Base-by-base conservation (phyloP, 2,329 filamentous ascomycete genomes). In the Lasiodiplodia theobromae region DNA sequence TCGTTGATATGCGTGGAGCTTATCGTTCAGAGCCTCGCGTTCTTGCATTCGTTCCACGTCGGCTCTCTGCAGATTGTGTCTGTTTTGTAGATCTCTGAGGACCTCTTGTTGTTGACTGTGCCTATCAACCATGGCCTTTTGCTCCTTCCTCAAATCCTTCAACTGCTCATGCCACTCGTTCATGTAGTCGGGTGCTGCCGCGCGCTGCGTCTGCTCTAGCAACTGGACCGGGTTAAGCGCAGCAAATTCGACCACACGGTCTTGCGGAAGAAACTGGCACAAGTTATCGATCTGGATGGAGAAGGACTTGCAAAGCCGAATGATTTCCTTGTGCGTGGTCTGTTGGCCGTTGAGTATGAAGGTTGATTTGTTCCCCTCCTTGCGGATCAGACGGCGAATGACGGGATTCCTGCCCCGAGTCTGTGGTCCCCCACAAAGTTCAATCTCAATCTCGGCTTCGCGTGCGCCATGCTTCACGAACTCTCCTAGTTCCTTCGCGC, bases 201-300 rank as follows among this genome's bases (percentile, higher is more conserved):
- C 96, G 75, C 94, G 89, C 71, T 97, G 89, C 0, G 96, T 99
- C 74, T 96, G 92, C 69, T 89, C 86, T 0, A 99, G 85, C 23
- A 97, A 86, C 54, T 96, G 91, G 14, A 97, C 84, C 0, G 95
- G 91, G 10, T 89, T 92, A 72, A 97, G 87, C 5, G 88, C 91
- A 5, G 96, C 93, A 77, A 99, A 99, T 76, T 97, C 94, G 28
- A 94, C 93, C 1, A 99, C 96, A 73, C 94, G 92, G 77, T 99
- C 96, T 79, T 99, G 96, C 0, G 96, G 96, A 54, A 99, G 83
- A 74, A 99, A 99, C 77, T 99, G 96, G 78, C 96, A 99, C 2
- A 99, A 85, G 73, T 99, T 99, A 82, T 99, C 96, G 71, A 98
- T 93, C 79, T 99, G 96, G 64, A 99, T 98, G 60, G 91, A 91